phyloP scores from a whole-genome alignment of 2,329 filamentous ascomycete genomes.

The Colletotrichum limetticola region DNA sequence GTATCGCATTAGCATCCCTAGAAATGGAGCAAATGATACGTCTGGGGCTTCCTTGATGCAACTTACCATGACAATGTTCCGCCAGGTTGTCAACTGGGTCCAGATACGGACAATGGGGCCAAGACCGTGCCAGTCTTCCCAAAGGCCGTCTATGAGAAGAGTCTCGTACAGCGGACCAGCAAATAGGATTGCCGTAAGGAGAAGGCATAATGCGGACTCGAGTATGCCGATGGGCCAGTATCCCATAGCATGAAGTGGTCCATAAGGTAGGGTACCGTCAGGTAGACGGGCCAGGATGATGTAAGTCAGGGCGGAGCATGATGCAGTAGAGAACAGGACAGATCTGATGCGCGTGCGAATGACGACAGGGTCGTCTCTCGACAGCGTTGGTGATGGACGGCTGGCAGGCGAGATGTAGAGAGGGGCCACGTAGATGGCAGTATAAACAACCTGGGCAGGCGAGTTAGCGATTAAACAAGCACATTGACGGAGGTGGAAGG shows the following conservation, averaged over 20 bases:
- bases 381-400: conserved; percentile 80
- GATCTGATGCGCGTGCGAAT: conserved; percentile 87
- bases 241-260: conserved; percentile 77
- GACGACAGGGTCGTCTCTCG: conserved; percentile 87
- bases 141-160: conserved; percentile 77
- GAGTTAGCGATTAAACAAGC: background rate
- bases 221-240: conserved; percentile 79
- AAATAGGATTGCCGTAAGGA: conserved; percentile 83
- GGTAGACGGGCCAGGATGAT: conserved; percentile 62
- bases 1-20: background rate
- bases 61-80: conserved; percentile 87
- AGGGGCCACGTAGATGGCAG: conserved; percentile 88
- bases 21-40: background rate
- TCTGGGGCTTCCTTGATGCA: conserved; percentile 1
- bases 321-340: conserved; percentile 79
- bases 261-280: conserved; percentile 58
- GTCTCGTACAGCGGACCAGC: conserved; percentile 85
- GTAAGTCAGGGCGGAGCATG: conserved; percentile 75
- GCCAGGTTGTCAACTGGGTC: conserved; percentile 82
- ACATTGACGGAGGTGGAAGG: too few relatives aligned
- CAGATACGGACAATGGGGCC: conserved; percentile 68
- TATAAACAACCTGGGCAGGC: conserved; percentile 75
- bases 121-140: conserved; percentile 71
- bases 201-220: conserved; percentile 73
- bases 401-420: conserved; percentile 87